Conservation (phyloP, 1,284 basidiomycete species). For the Earliella scabrosa region DNA sequence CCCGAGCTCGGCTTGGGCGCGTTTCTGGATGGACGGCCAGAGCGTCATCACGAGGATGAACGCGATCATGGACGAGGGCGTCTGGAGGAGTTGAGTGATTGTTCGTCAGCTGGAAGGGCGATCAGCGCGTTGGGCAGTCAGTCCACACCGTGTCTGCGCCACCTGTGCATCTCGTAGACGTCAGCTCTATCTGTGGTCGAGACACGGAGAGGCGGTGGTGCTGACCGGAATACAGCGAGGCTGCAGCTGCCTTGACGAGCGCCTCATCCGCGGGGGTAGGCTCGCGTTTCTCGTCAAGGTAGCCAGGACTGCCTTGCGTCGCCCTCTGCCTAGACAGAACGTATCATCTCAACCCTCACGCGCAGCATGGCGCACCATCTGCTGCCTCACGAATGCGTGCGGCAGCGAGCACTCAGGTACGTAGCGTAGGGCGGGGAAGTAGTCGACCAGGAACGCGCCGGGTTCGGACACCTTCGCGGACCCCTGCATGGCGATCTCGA, state of each 20-base stretch:
- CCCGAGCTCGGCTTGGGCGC: conserved; percentile 42
- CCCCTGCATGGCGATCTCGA: conserved; percentile 46
- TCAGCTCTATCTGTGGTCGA: background rate
- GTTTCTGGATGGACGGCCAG: conserved; percentile 36
- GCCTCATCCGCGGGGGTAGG: conserved; percentile 35
- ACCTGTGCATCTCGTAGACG: background rate
- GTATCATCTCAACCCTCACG: no score
- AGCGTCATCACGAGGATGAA: conserved; percentile 44
- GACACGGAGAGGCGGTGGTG: background rate
- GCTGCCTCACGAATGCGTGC: conserved; percentile 35
- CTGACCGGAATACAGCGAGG: conserved; percentile 44
- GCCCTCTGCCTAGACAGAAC: background rate
- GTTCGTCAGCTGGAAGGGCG: background rate
- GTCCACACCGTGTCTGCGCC: conserved; percentile 38
- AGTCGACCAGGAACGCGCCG: conserved; percentile 44
- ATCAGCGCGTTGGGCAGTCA: background rate
- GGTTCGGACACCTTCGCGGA: conserved; percentile 43
- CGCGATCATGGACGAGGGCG: conserved; percentile 31
- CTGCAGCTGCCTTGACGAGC: conserved; percentile 42
- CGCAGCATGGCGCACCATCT: conserved; percentile 39
- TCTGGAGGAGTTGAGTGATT: conserved; percentile 18
- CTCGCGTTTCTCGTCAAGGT: conserved; percentile 30
- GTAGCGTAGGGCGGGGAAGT: conserved; percentile 39
- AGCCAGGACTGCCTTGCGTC: conserved; percentile 13
- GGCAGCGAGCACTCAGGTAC: conserved; percentile 42